Evolutionary conservation across 2,329 filamentous ascomycete genomes (phyloP).

Genomic region (Trichoderma hamatum): DNA sequence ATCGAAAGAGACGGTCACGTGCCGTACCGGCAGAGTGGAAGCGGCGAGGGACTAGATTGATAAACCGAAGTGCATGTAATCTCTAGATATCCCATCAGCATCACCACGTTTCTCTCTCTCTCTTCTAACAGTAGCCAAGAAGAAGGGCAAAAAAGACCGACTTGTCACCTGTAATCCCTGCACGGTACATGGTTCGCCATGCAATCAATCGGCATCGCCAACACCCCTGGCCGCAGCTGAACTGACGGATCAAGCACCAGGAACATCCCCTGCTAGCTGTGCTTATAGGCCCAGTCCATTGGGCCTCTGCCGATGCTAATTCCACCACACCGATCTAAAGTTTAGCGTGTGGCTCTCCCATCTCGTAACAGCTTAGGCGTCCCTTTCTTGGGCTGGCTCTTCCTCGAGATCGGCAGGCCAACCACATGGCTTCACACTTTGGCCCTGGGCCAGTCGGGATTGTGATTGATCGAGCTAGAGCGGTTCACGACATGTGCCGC

Average conservation of each 20-base stretch:
- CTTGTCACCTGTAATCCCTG: neutral
- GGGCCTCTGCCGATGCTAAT: conserved; percentile 17
- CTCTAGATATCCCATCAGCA: neutral
- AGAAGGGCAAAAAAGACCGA: neutral
- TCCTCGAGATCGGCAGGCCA: conserved; percentile 7
- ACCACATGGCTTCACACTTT: neutral
- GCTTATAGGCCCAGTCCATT: neutral
- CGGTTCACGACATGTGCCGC: conserved; percentile 2
- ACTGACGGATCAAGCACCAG: neutral
- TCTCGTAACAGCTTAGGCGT: neutral
- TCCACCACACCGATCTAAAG: conserved; percentile 7
- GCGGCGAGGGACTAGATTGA: neutral
- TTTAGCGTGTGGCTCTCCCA: neutral
- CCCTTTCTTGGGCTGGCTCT: neutral
- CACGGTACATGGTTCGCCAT: neutral
- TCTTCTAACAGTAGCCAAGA: neutral
- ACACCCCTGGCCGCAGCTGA: conserved; percentile 5
- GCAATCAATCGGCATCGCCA: neutral
- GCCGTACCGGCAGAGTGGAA: neutral
- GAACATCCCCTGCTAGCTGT: conserved; percentile 15
- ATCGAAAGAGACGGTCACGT: neutral
- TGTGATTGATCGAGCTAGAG: neutral
- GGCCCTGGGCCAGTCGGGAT: neutral
- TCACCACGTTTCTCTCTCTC: neutral
- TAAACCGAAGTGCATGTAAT: neutral